These are phyloP conservation scores for Neurospora sp. DNA, from an alignment of 495 filamentous ascomycete genomes.

Conservation along the genomic window DNA sequence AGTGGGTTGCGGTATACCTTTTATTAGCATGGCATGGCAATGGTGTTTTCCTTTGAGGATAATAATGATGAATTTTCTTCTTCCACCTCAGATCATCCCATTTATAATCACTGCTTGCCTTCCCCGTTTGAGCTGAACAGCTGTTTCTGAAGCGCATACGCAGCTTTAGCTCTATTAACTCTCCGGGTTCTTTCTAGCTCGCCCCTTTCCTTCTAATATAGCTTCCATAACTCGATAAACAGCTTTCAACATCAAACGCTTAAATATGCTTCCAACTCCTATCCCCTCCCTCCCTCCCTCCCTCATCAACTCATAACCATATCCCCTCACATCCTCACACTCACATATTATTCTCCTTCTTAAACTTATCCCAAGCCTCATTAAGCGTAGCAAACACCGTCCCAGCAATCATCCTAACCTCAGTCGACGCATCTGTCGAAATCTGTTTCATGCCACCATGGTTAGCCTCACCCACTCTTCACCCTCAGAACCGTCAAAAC, in stretches of 20 bases:
- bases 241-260: neutral
- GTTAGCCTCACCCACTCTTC: too few relatives aligned
- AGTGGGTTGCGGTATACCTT: neutral
- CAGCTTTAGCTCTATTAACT: neutral
- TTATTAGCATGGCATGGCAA: constrained; percentile 5
- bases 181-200: neutral
- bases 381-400: constrained; percentile 89
- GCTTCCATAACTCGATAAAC: neutral
- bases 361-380: constrained; percentile 98
- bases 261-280: neutral
- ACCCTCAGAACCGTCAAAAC: too few relatives aligned
- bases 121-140: neutral
- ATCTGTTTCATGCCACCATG: constrained; percentile 44
- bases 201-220: neutral
- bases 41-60: neutral
- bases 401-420: constrained; percentile 84
- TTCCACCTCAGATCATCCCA: neutral
- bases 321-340: neutral
- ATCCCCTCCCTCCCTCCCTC: neutral
- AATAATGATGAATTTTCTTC: neutral
- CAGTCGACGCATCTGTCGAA: constrained; percentile 77
- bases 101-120: neutral
- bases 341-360: constrained; percentile 72
- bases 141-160: neutral
- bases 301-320: neutral